A percentile compares a stretch with the other conserved stretches of the same genome.
These are phyloP conservation scores for Lachnellula willkommii DNA, from an alignment of 2,329 filamentous ascomycete genomes.

Conservation along the genomic window DNA sequence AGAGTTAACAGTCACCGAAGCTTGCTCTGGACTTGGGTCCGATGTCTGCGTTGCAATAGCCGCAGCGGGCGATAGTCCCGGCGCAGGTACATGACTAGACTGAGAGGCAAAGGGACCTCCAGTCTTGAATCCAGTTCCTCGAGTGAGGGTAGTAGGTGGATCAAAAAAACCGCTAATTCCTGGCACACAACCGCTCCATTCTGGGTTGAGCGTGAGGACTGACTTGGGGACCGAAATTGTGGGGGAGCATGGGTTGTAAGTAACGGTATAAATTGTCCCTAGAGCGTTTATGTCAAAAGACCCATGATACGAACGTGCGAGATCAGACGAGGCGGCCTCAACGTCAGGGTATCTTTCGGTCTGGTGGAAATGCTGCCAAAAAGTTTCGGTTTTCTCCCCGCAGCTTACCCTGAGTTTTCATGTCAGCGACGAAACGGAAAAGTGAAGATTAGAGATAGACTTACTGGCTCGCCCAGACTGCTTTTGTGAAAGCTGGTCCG, in stretches of 20 bases:
- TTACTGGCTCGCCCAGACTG: too few species aligned
- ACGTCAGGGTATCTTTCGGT: too few species aligned
- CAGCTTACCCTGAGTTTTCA: too few species aligned
- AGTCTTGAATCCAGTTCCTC: neutral
- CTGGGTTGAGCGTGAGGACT: neutral
- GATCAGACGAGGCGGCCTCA: too few species aligned
- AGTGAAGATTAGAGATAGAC: too few species aligned
- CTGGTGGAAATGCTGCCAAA: too few species aligned
- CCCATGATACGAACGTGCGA: too few species aligned
- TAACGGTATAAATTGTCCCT: neutral
- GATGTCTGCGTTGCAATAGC: neutral
- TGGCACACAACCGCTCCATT: neutral
- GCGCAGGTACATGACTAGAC: neutral
- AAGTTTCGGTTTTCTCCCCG: too few species aligned
- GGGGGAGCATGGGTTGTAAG: neutral
- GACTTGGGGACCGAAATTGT: neutral
- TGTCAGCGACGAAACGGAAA: too few species aligned
- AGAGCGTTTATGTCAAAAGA: neutral
- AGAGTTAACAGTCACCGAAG: neutral
- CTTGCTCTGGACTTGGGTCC: neutral
- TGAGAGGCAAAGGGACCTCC: neutral
- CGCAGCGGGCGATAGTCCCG: neutral
- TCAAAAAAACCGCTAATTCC: neutral
- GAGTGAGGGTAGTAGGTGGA: neutral
- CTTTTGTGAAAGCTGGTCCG: too few species aligned